Evolutionary conservation across 345 rosid species (phyloP).

Genomic region (Acer yangbiense): DNA sequence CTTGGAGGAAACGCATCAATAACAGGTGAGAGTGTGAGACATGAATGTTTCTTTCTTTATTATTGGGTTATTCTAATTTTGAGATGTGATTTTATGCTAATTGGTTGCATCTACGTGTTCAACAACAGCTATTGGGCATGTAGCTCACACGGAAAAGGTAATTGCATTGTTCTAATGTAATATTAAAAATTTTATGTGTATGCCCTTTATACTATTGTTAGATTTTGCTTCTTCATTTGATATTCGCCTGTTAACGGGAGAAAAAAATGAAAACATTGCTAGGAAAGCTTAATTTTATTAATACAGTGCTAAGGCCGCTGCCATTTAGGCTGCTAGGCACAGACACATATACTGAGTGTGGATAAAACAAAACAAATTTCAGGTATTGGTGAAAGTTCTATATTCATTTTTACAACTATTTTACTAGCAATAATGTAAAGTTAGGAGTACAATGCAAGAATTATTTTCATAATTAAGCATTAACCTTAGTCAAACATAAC

Average conservation of each 20-base stretch:
- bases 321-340: not conserved
- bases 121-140: constrained; percentile 63
- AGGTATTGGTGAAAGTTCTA: not conserved
- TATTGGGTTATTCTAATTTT: not conserved
- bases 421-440: not conserved
- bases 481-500: not conserved
- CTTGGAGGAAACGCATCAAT: constrained; percentile 69
- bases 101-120: constrained; percentile 12
- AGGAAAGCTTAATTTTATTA: not conserved
- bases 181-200: not conserved
- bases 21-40: constrained; percentile 54
- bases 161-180: not conserved
- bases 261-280: not conserved
- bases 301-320: not conserved
- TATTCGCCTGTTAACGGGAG: not conserved
- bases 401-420: not conserved
- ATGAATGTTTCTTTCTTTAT: not conserved
- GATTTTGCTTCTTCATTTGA: not conserved
- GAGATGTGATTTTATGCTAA: constrained; percentile 19
- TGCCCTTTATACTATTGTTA: constrained; percentile 10
- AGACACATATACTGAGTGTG: not conserved
- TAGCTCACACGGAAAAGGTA: constrained; percentile 81
- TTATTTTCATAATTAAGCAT: not conserved
- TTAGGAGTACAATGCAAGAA: not conserved
- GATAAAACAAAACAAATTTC: not conserved